A percentile compares a stretch with the other conserved stretches of the same genome.
phyloP scores from a whole-genome alignment of 495 filamentous ascomycete genomes.

The Cercophora samala region DNA sequence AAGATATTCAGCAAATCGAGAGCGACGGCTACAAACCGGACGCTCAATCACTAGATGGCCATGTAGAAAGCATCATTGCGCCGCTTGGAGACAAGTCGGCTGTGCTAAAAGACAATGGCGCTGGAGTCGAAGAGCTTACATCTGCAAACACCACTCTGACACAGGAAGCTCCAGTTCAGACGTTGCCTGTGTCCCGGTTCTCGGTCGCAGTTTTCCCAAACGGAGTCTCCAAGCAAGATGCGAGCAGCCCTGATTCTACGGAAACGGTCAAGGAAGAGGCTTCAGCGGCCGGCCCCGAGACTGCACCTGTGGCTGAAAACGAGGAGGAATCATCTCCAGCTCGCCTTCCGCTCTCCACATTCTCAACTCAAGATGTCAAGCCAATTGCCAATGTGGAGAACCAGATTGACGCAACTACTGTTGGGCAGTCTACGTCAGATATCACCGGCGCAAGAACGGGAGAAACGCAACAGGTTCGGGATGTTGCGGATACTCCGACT shows the following conservation, averaged over 20 bases:
- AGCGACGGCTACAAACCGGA: neutral
- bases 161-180: neutral
- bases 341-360: conserved; percentile 48
- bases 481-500: conserved; percentile 4
- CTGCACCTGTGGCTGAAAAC: neutral
- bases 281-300: neutral
- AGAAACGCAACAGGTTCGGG: conserved; percentile 1
- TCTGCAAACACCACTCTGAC: neutral
- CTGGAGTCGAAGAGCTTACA: neutral
- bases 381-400: conserved; percentile 2
- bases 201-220: conserved; percentile 7
- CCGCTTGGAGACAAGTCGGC: neutral
- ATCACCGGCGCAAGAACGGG: conserved; percentile 16
- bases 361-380: conserved; percentile 33
- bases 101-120: neutral
- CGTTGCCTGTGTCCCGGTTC: conserved; percentile 5
- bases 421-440: conserved; percentile 6
- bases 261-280: neutral
- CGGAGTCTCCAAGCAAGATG: neutral
- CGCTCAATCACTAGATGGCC: conserved; percentile 6
- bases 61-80: neutral
- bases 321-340: conserved; percentile 23
- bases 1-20: neutral
- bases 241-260: neutral
- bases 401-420: neutral